These are phyloP conservation scores for Tremellales sp. DNA, from an alignment of 1,284 basidiomycete species.

Conservation along the genomic window DNA sequence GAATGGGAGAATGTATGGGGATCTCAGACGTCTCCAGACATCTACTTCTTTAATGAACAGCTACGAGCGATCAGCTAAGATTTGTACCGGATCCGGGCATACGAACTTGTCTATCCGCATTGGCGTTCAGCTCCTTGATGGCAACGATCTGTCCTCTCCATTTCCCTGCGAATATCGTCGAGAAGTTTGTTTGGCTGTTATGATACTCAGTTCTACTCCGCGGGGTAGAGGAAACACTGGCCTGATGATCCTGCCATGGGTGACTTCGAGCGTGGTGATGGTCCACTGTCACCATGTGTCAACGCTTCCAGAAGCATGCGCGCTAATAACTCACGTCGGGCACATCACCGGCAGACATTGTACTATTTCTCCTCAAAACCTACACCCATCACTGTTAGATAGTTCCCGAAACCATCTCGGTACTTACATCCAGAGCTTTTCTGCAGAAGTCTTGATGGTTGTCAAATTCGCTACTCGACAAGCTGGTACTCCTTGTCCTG, in stretches of 20 bases:
- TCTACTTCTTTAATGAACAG: conserved; percentile 36
- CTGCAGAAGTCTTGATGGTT: conserved; percentile 20
- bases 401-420: background rate
- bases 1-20: conserved; percentile 44
- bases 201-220: background rate
- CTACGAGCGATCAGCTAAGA: conserved; percentile 4
- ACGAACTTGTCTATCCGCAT: conserved; percentile 13
- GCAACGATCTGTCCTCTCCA: conserved; percentile 30
- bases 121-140: conserved; percentile 29
- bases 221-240: conserved; percentile 5
- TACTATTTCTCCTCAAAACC: conserved; percentile 23
- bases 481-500: too few species aligned
- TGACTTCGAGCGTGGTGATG: conserved; percentile 31
- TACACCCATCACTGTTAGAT: conserved; percentile 1
- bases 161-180: conserved; percentile 23
- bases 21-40: conserved; percentile 29
- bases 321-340: conserved; percentile 21
- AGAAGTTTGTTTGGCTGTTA: conserved; percentile 13
- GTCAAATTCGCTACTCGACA: background rate
- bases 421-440: conserved; percentile 26
- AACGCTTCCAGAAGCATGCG: background rate
- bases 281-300: conserved; percentile 21
- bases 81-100: background rate
- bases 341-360: conserved; percentile 12
- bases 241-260: conserved; percentile 24